A percentile compares a stretch with the other conserved stretches of the same genome.
phyloP scores from a whole-genome alignment of 768 basidiomycete genomes.

The Pleurotus pulmonarius region DNA sequence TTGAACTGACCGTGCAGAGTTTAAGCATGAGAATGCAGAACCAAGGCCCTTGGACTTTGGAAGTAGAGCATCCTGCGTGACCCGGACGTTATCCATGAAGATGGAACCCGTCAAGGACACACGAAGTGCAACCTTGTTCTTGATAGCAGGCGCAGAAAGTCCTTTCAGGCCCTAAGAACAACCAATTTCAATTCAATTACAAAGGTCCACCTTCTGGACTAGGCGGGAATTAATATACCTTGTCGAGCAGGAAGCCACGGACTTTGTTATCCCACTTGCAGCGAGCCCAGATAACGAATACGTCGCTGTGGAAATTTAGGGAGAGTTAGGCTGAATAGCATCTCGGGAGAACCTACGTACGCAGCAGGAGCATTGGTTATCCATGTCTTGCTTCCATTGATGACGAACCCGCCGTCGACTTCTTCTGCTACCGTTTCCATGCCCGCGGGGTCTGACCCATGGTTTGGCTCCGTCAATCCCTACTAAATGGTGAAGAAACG shows the following conservation, averaged over 20 bases:
- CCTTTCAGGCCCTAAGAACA: slow-evolving; percentile 68
- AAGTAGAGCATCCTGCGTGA: slow-evolving; percentile 71
- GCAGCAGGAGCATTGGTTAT: slow-evolving; percentile 93
- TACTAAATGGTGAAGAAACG: slow-evolving; percentile 23
- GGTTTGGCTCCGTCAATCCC: slow-evolving; percentile 96
- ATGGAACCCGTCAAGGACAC: slow-evolving; percentile 83
- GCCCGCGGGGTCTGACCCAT: slow-evolving; percentile 95
- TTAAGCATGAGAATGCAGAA: slow-evolving; percentile 89
- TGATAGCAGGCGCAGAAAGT: slow-evolving; percentile 80
- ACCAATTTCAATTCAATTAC: background rate
- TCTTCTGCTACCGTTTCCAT: slow-evolving; percentile 95
- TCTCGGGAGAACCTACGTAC: slow-evolving; percentile 36
- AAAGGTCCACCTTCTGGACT: background rate
- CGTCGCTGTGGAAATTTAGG: slow-evolving; percentile 47
- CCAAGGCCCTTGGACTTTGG: slow-evolving; percentile 75
- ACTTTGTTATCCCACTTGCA: slow-evolving; percentile 93
- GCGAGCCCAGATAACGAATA: slow-evolving; percentile 92
- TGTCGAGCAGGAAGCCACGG: slow-evolving; percentile 88
- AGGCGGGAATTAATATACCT: slow-evolving; percentile 42
- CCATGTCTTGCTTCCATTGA: slow-evolving; percentile 97
- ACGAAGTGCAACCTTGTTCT: slow-evolving; percentile 89
- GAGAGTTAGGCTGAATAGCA: slow-evolving; percentile 3
- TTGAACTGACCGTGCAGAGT: slow-evolving; percentile 64
- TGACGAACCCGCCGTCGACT: slow-evolving; percentile 75
- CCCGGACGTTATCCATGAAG: slow-evolving; percentile 88